Evolutionary conservation across 192 early-diverging fungal genomes (phyloP).

Genomic region (Podila epicladia): DNA sequence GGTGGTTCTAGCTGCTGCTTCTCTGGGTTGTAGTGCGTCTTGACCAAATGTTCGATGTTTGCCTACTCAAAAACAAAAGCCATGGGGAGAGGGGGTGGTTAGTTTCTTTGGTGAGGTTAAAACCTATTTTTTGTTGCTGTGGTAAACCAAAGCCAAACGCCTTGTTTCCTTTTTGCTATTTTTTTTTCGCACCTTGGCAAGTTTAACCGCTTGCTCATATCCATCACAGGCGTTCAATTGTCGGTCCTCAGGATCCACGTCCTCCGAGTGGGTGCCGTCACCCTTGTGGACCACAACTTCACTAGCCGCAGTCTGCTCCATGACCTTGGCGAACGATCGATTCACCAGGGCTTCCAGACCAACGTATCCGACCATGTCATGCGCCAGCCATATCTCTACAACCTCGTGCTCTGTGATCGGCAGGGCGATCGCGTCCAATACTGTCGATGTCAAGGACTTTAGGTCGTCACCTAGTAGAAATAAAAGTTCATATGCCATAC

Average conservation of each 20-base stretch:
- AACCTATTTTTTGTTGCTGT: no score
- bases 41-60: constrained; percentile 65
- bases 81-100: no score
- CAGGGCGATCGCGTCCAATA: constrained; percentile 66
- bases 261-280: constrained; percentile 38
- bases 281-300: constrained; percentile 63
- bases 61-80: constrained; percentile 35
- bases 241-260: constrained; percentile 31
- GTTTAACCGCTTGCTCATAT: constrained; percentile 58
- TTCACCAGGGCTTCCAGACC: constrained; percentile 64
- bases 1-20: constrained; percentile 4
- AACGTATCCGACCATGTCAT: constrained; percentile 65
- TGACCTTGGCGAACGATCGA: constrained; percentile 62
- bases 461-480: constrained; percentile 55
- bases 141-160: no score
- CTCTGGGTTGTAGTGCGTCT: constrained; percentile 54
- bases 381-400: constrained; percentile 67
- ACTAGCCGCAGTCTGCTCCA: constrained; percentile 68
- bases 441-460: constrained; percentile 56
- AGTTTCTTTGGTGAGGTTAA: no score
- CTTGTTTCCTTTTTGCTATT: no score
- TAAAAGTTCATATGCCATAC: background rate
- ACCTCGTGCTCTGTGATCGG: constrained; percentile 69
- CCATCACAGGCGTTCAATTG: constrained; percentile 69
- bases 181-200: constrained; percentile 55